Conservation (phyloP, 768 basidiomycete genomes). For the Tylopilus sp. region DNA sequence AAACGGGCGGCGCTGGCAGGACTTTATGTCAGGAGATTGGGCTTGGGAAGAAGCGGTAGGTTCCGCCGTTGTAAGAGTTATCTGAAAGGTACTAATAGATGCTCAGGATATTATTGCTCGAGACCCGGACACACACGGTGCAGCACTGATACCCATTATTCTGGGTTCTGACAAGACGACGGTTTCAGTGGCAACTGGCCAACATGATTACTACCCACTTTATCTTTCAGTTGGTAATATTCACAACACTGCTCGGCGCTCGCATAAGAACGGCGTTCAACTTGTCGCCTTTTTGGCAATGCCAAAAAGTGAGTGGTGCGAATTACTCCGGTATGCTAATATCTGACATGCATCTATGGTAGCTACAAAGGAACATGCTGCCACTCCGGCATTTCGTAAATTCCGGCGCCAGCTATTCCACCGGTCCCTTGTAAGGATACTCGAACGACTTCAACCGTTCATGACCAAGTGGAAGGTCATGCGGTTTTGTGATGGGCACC, state of each 20-base stretch:
- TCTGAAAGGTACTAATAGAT: too few relatives aligned
- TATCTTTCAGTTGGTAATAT: slow-evolving; percentile 7
- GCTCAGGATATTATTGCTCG: not conserved
- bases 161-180: not conserved
- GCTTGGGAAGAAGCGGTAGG: slow-evolving; percentile 7
- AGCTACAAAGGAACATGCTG: not conserved
- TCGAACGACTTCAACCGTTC: not conserved
- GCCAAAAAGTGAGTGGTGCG: slow-evolving; percentile 10
- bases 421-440: not conserved
- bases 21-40: slow-evolving; percentile 2
- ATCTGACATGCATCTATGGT: not conserved
- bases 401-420: not conserved
- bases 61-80: too few relatives aligned
- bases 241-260: not conserved
- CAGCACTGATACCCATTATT: not conserved
- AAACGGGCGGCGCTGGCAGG: not conserved
- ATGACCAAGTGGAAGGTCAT: not conserved
- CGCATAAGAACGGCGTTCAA: not conserved
- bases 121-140: not conserved
- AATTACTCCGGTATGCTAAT: not conserved
- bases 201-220: not conserved
- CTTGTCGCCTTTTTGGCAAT: slow-evolving; percentile 3
- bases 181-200: not conserved
- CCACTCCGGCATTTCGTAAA: not conserved
- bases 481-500: not conserved